Evolutionary conservation across 768 basidiomycete species (phyloP), one percentile per base, ranked within the genome.

Genomic region (Rubroboletus satanas): DNA sequence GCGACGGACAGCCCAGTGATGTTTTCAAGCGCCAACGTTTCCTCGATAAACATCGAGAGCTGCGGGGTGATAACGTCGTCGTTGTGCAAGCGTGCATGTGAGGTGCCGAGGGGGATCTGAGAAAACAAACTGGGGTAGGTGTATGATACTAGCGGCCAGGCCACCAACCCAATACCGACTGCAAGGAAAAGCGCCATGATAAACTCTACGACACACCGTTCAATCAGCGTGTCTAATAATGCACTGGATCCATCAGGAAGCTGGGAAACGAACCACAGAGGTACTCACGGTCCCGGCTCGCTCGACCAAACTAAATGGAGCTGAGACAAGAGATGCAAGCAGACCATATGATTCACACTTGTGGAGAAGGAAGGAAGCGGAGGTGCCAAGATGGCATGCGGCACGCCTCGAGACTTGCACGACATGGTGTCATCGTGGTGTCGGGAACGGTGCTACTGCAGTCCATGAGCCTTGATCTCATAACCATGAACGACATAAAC

Each of bases 1-100:
- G 63, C 67, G 23, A 73, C 35, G 2, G 73, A 68, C 15, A 74
- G 51, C 2, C 74, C 73, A 6, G 62, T 63, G 37, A 72, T 57
- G 37, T 69, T 69, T 48, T 58, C 64, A 5, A 52, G 37, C 15
- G 56, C 49, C 41, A 68, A 46, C 12, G 54, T 62, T 8, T 60
- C 31, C 29, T 61, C 52, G 46, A 69, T 62, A 26, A 60, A 60
- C 33, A 45, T 45, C 15, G 55, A 59, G 39, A 69, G 51, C 33
- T 57, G 57, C 17, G 62, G 53, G 1, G 59, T 58, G 55, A 69
- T 62, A n/a, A 58, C 39, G 26, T 42, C 33, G 29, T 36, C 37
- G 6, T 39, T 23, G 32, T 50, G 9, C 28, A 21, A 1, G 18
- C 7, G 18, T 11, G 12, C n/a, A 21, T 23, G 15, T 35, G 29